Evolutionary conservation across 257 asterid species (phyloP).

Genomic region (Nemophila menziesii): DNA sequence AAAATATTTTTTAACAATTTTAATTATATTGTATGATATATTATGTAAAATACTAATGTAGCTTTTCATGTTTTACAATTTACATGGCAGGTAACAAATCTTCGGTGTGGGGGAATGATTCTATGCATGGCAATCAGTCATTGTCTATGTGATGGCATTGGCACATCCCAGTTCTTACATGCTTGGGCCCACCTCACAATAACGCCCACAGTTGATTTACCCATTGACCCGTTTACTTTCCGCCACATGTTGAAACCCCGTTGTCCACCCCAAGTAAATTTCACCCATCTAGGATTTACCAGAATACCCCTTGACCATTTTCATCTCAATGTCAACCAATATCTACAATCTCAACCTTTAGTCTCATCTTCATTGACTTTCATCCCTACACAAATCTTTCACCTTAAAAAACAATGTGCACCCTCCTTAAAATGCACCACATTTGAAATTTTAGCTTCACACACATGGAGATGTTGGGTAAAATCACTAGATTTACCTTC

Average conservation of each 20-base stretch:
- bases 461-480: constrained; percentile 87
- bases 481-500: constrained; percentile 33
- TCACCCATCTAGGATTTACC: constrained; percentile 38
- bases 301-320: constrained; percentile 6
- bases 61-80: neutral
- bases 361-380: constrained; percentile 46
- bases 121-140: constrained; percentile 64
- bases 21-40: too few relatives aligned
- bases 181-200: constrained; percentile 65
- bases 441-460: constrained; percentile 60
- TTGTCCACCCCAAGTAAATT: constrained; percentile 28
- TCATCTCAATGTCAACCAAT: constrained; percentile 29
- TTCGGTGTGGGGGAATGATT: constrained; percentile 64
- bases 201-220: constrained; percentile 15
- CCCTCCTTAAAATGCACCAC: constrained; percentile 62
- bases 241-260: constrained; percentile 69
- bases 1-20: too few relatives aligned
- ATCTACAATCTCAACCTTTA: constrained; percentile 47
- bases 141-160: constrained; percentile 73
- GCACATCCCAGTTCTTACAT: constrained; percentile 67
- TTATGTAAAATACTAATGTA: too few relatives aligned
- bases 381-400: constrained; percentile 38
- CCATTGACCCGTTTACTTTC: constrained; percentile 35
- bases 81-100: constrained; percentile 48
- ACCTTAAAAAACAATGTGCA: constrained; percentile 44